Evolutionary conservation across 2,329 filamentous ascomycete genomes (phyloP).

Genomic region (Aspergillus ochraceoroseus): DNA sequence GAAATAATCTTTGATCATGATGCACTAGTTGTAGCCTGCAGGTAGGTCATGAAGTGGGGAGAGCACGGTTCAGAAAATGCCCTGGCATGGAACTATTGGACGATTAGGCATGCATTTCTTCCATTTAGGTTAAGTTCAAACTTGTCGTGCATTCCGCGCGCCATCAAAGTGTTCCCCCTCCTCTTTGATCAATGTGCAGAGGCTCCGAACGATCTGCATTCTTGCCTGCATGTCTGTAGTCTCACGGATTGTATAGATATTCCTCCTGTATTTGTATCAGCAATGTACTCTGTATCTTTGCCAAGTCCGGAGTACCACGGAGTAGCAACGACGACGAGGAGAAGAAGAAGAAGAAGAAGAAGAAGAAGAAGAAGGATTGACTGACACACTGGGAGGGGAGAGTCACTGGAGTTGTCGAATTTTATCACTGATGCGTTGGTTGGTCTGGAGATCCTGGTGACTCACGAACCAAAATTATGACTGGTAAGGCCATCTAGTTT

Average conservation of each 20-base stretch:
- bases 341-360: no score
- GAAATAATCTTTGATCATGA: no score
- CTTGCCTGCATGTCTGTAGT: constrained; percentile 16
- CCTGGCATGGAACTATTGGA: constrained; percentile 13
- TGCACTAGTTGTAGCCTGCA: no score
- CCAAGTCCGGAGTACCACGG: no score
- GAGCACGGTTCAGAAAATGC: constrained; percentile 20
- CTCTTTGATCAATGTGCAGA: constrained; percentile 7
- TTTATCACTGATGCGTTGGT: no score
- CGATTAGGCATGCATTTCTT: constrained; percentile 3
- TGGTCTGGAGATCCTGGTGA: not conserved
- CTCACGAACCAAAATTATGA: constrained; percentile 1
- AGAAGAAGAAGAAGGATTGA: no score
- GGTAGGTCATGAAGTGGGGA: no score
- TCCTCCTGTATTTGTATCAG: constrained; percentile 6
- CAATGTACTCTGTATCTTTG: constrained; percentile 1
- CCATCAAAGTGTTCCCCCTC: not conserved
- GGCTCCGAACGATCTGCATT: constrained; percentile 16
- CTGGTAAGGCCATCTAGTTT: not conserved
- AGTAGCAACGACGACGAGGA: no score
- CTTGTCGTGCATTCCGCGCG: not conserved
- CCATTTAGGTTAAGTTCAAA: not conserved
- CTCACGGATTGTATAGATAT: constrained; percentile 8
- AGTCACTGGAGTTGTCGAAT: no score
- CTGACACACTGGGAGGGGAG: no score